Conservation (phyloP, 1,139 yeast genomes). For the Diutina ranongensis region DNA sequence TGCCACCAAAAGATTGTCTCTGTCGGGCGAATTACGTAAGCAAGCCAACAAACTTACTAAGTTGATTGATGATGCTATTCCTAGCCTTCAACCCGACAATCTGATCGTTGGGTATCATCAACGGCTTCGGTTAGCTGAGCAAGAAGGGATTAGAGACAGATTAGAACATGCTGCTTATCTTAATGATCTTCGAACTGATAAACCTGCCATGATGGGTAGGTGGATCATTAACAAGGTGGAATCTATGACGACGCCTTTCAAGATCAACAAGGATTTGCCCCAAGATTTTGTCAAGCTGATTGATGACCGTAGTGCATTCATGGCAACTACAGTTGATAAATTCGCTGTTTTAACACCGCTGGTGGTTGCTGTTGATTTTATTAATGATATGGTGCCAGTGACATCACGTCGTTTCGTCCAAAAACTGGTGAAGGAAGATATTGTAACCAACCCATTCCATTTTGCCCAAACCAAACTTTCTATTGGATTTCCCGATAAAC, state of each 20-base stretch:
- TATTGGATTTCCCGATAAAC: constrained; percentile 93
- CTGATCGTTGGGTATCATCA: constrained; percentile 47
- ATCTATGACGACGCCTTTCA: constrained; percentile 1
- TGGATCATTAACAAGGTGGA: constrained; percentile 12
- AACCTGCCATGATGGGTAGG: constrained; percentile 46
- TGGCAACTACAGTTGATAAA: constrained; percentile 46
- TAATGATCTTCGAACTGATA: constrained; percentile 51
- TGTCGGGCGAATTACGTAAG: constrained; percentile 31
- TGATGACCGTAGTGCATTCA: background rate
- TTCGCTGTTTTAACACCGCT: constrained; percentile 84
- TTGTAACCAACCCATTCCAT: constrained; percentile 59
- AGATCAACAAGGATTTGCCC: background rate
- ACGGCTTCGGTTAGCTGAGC: constrained; percentile 39
- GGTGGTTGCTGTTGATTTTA: constrained; percentile 69
- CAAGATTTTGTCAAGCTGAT: background rate
- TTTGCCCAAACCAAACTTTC: constrained; percentile 77
- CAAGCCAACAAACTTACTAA: constrained; percentile 31
- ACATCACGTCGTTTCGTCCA: constrained; percentile 20
- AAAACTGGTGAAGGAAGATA: constrained; percentile 23
- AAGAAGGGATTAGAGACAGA: constrained; percentile 36
- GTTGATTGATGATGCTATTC: constrained; percentile 20
- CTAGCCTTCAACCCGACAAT: constrained; percentile 25
- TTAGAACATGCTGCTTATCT: constrained; percentile 51
- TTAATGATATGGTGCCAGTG: constrained; percentile 40
- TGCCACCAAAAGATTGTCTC: constrained; percentile 33